A percentile compares a stretch with the other conserved stretches of the same genome.
These are phyloP conservation scores for Ophiostoma sp. DNA, from an alignment of 2,329 filamentous ascomycete species.

Conservation along the genomic window DNA sequence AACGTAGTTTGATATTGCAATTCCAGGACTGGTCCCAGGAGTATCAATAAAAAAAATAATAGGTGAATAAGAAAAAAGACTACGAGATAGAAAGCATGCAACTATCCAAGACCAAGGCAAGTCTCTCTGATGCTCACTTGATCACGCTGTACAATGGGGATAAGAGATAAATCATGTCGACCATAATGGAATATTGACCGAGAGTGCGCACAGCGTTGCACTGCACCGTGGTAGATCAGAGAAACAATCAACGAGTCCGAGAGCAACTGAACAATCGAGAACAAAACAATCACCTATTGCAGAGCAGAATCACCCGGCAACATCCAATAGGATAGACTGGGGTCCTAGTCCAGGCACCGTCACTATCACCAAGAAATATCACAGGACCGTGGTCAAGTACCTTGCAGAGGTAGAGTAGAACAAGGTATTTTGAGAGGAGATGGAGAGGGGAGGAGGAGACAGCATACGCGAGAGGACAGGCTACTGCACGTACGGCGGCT, in stretches of 20 bases:
- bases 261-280: too few species aligned
- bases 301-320: neutral
- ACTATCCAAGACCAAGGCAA: neutral
- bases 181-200: neutral
- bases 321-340: neutral
- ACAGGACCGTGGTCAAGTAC: neutral
- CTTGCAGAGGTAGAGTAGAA: neutral
- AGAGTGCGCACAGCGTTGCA: neutral
- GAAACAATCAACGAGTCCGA: too few species aligned
- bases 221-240: neutral
- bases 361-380: neutral
- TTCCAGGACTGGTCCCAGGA: too few species aligned
- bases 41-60: too few species aligned
- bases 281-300: too few species aligned
- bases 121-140: neutral
- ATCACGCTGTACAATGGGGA: neutral
- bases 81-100: too few species aligned
- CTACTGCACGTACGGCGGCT: slow-evolving; percentile 27
- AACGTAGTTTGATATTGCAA: too few species aligned
- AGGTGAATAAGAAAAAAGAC: too few species aligned
- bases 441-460: neutral
- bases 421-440: neutral
- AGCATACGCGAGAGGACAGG: neutral
- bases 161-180: neutral
- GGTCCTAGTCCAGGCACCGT: neutral